Percentiles rank a stretch among this genome's conserved stretches.
Evolutionary conservation across 768 basidiomycete species (phyloP).

Genomic region (Podaxis sp.): DNA sequence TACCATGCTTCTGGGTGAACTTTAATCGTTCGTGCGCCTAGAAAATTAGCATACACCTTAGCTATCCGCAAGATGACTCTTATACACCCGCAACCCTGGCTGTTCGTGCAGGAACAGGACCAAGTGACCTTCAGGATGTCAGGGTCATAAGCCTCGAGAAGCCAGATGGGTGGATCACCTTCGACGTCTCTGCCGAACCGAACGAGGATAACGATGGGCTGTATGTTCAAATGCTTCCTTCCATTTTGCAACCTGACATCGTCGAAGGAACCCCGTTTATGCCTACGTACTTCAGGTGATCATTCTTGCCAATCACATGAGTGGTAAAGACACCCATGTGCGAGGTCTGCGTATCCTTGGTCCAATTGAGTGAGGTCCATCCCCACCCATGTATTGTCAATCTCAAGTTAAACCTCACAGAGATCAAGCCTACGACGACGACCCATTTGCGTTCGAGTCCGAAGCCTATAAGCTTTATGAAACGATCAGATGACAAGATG

Average conservation of each 20-base stretch:
- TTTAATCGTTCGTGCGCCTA: slow-evolving; percentile 24
- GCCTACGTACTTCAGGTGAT: slow-evolving; percentile 90
- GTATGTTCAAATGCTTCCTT: slow-evolving; percentile 39
- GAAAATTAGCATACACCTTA: slow-evolving; percentile 86
- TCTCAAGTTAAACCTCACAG: slow-evolving; percentile 20
- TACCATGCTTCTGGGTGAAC: not conserved
- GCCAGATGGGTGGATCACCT: slow-evolving; percentile 92
- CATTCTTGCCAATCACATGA: slow-evolving; percentile 92
- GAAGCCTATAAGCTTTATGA: slow-evolving; percentile 73
- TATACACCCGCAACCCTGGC: slow-evolving; percentile 93
- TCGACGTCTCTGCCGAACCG: slow-evolving; percentile 77
- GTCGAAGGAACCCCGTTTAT: slow-evolving; percentile 72
- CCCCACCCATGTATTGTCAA: slow-evolving; percentile 1
- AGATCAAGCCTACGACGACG: slow-evolving; percentile 51
- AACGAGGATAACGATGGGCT: slow-evolving; percentile 76
- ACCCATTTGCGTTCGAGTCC: slow-evolving; percentile 67
- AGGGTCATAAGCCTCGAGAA: slow-evolving; percentile 80
- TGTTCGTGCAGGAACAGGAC: slow-evolving; percentile 88
- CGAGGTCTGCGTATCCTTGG: slow-evolving; percentile 87
- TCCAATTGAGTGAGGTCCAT: slow-evolving; percentile 60
- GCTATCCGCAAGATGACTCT: slow-evolving; percentile 85
- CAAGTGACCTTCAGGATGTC: slow-evolving; percentile 90
- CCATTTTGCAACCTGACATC: not conserved
- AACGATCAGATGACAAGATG: slow-evolving; percentile 54
- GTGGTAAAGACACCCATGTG: slow-evolving; percentile 98